These are phyloP conservation scores for Fusarium decemcellulare DNA, from an alignment of 2,329 filamentous ascomycete genomes.

Conservation along the genomic window DNA sequence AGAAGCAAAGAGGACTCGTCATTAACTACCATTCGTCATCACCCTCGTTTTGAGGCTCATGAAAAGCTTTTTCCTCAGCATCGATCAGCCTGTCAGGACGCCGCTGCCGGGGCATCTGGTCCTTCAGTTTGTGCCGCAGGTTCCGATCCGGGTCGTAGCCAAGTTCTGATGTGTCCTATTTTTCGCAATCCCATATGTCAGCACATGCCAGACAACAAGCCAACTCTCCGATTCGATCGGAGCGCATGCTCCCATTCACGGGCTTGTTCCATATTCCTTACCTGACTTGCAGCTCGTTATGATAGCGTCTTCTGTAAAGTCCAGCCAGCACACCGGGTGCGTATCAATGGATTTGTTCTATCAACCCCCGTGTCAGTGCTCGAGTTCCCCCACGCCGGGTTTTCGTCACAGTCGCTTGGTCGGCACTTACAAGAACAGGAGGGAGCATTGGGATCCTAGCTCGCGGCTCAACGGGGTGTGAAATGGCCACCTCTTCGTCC, in stretches of 20 bases:
- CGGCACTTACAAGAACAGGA: constrained; percentile 82
- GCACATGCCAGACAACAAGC: constrained; percentile 18
- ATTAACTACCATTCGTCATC: constrained; percentile 32
- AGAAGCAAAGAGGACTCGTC: constrained; percentile 12
- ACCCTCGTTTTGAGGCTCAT: constrained; percentile 21
- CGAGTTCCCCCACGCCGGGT: constrained; percentile 10
- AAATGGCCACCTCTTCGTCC: constrained; percentile 72
- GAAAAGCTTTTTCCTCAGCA: constrained; percentile 27
- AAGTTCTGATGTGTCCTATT: constrained; percentile 81
- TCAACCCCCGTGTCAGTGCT: constrained; percentile 31
- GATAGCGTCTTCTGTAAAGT: constrained; percentile 94
- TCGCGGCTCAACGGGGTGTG: constrained; percentile 88
- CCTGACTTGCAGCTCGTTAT: constrained; percentile 93
- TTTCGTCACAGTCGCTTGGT: neutral
- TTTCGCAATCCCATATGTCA: constrained; percentile 37
- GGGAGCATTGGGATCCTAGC: constrained; percentile 88
- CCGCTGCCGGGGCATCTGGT: constrained; percentile 34
- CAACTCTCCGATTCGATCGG: constrained; percentile 18
- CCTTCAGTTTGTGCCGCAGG: constrained; percentile 43
- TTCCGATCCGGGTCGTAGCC: constrained; percentile 71
- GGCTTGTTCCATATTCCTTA: constrained; percentile 61
- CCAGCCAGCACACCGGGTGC: constrained; percentile 90
- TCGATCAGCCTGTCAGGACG: constrained; percentile 31
- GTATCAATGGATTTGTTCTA: constrained; percentile 87
- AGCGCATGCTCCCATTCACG: constrained; percentile 12